Evolutionary conservation across 345 rosid species (phyloP).

Genomic region (Toxicodendron radicans): DNA sequence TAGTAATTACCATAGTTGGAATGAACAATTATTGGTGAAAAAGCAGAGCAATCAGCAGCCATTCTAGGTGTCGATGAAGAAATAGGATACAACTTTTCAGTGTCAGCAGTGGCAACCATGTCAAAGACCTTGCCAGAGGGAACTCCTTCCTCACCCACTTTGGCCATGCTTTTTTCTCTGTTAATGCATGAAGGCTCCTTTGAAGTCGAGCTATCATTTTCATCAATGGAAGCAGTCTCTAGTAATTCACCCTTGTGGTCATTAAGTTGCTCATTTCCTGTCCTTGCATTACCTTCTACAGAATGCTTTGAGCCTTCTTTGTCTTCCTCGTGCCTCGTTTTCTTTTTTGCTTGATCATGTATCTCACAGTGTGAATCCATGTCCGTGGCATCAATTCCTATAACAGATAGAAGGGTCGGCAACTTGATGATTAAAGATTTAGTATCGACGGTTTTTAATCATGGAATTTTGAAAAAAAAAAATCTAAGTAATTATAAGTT

Average conservation of each 20-base stretch:
- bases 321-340: background rate
- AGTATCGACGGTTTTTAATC: background rate
- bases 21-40: background rate
- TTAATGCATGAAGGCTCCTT: background rate
- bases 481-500: background rate
- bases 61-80: conserved; percentile 4
- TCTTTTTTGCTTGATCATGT: background rate
- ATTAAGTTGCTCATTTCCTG: background rate
- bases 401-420: background rate
- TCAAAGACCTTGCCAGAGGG: background rate
- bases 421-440: background rate
- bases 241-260: background rate
- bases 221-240: background rate
- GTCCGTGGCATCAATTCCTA: background rate
- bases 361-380: background rate
- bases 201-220: background rate
- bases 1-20: background rate
- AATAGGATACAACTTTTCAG: background rate
- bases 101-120: background rate
- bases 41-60: conserved; percentile 2
- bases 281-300: background rate
- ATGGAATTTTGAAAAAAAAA: background rate
- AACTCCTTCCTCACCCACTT: background rate
- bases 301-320: background rate
- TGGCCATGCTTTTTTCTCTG: background rate